These are phyloP conservation scores for Hericium alpestre DNA, from an alignment of 768 basidiomycete genomes.

Conservation along the genomic window DNA sequence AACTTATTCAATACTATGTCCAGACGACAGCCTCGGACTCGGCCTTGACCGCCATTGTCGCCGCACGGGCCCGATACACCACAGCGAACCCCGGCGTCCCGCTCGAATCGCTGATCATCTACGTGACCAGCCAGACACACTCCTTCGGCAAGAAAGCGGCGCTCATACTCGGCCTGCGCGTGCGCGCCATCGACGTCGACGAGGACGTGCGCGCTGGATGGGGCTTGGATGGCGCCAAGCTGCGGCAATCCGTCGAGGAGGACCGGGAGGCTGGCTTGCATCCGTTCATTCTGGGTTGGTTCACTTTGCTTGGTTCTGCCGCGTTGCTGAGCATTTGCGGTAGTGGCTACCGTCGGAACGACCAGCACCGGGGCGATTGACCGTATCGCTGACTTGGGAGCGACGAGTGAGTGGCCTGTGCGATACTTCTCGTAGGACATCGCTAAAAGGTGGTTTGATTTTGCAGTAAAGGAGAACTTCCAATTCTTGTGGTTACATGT, in stretches of 20 bases:
- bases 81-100: conserved; percentile 36
- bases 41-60: conserved; percentile 64
- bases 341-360: conserved; percentile 87
- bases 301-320: neutral
- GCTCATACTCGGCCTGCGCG: conserved; percentile 65
- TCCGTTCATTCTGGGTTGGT: conserved; percentile 75
- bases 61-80: conserved; percentile 58
- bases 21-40: conserved; percentile 85
- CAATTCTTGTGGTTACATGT: conserved; percentile 78
- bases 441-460: neutral
- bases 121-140: conserved; percentile 87
- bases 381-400: conserved; percentile 59
- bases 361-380: conserved; percentile 89
- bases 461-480: conserved; percentile 25
- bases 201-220: conserved; percentile 36
- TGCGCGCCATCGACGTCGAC: conserved; percentile 58
- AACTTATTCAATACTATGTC: neutral
- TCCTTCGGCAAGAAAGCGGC: conserved; percentile 75
- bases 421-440: neutral
- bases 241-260: conserved; percentile 52
- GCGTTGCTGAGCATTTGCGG: conserved; percentile 2
- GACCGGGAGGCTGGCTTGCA: conserved; percentile 48
- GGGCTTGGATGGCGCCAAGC: conserved; percentile 51
- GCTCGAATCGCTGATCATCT: conserved; percentile 62
- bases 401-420: conserved; percentile 40